Percentiles rank a stretch among this genome's conserved stretches.
These are phyloP conservation scores for Hygrophoropsis aurantiaca DNA, from an alignment of 768 basidiomycete genomes.

Conservation along the genomic window DNA sequence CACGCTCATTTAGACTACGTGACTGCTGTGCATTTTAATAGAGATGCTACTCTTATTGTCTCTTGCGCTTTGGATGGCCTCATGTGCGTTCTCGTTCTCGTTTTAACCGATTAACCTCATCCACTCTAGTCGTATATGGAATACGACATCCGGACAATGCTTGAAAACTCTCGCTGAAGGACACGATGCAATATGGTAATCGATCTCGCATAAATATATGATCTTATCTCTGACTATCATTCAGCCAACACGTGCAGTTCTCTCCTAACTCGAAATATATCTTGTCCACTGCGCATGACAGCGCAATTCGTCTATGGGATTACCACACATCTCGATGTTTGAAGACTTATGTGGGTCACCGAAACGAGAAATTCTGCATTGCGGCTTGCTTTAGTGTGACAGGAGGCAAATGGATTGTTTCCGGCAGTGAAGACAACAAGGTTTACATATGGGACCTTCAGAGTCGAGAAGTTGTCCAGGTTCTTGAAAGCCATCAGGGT, in stretches of 20 bases:
- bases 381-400: conserved; percentile 83
- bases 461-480: conserved; percentile 80
- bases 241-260: conserved; percentile 87
- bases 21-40: conserved; percentile 91
- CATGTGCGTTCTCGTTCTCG: conserved; percentile 59
- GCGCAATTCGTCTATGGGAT: conserved; percentile 92
- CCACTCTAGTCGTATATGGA: conserved; percentile 85
- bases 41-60: conserved; percentile 88
- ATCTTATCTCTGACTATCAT: neutral
- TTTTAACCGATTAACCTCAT: conserved; percentile 2
- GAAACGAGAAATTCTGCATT: conserved; percentile 82
- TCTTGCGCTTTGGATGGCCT: conserved; percentile 91
- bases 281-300: conserved; percentile 91
- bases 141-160: conserved; percentile 88
- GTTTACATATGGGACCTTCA: conserved; percentile 91
- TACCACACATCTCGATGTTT: conserved; percentile 88
- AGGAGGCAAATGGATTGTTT: conserved; percentile 86
- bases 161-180: conserved; percentile 94
- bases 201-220: neutral
- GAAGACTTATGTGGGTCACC: conserved; percentile 87
- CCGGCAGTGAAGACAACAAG: conserved; percentile 89
- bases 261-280: conserved; percentile 96
- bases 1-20: conserved; percentile 95
- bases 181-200: conserved; percentile 77
- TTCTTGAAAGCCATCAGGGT: conserved; percentile 76